Conservation (phyloP, 2,329 filamentous ascomycete genomes). For the Escovopsis sp. region DNA sequence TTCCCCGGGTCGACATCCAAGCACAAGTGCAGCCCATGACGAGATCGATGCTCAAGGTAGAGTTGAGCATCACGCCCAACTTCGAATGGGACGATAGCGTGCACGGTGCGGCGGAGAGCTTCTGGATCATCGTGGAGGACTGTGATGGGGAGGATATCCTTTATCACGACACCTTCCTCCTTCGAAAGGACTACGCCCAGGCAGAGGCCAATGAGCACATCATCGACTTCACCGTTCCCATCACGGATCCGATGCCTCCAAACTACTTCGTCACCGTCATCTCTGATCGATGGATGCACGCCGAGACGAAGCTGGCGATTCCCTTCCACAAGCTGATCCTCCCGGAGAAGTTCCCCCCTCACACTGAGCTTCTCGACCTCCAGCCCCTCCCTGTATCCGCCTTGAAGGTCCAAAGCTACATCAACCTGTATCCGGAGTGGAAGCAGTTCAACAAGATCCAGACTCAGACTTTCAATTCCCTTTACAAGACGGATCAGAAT, state of each 20-base stretch:
- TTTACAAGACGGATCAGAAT: conserved; percentile 84
- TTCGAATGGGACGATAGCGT: conserved; percentile 90
- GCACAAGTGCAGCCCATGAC: conserved; percentile 92
- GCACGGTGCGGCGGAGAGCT: conserved; percentile 78
- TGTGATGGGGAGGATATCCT: conserved; percentile 93
- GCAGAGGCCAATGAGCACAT: conserved; percentile 84
- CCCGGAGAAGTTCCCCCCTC: conserved; percentile 87
- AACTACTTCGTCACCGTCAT: conserved; percentile 96
- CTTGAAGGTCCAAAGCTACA: conserved; percentile 71
- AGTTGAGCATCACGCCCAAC: conserved; percentile 81
- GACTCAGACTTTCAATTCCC: conserved; percentile 88
- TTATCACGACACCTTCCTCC: conserved; percentile 84
- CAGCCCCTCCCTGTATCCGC: conserved; percentile 82
- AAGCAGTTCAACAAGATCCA: conserved; percentile 93
- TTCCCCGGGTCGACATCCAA: conserved; percentile 82
- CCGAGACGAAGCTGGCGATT: conserved; percentile 82
- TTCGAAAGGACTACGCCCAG: conserved; percentile 76
- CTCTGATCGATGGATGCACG: conserved; percentile 97
- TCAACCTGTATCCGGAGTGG: conserved; percentile 68
- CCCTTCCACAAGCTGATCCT: conserved; percentile 91
- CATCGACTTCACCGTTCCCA: conserved; percentile 90
- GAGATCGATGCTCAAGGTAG: conserved; percentile 77
- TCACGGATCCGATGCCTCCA: conserved; percentile 93
- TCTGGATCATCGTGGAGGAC: conserved; percentile 96
- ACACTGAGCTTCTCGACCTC: conserved; percentile 81